Evolutionary conservation across 2,329 filamentous ascomycete species (phyloP), one percentile per base, ranked within the genome.

Genomic region (Tricladium varicosporioides): DNA sequence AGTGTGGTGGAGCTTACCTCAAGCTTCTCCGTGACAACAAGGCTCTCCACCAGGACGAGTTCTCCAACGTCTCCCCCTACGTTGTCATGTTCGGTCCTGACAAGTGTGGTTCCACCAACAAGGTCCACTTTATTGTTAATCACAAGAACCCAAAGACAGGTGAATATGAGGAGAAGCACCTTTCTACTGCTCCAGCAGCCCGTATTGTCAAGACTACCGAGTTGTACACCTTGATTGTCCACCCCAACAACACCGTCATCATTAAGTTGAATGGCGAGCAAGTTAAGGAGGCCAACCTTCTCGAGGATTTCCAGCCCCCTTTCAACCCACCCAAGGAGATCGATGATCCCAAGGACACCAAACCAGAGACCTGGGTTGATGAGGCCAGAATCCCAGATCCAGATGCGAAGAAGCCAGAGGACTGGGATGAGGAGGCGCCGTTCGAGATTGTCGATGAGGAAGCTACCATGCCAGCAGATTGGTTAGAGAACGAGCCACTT

Each of bases 101-200:
- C 82, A 97, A 97, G 88, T 99, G 94, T 75, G 94, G 94, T 76
- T 85, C 91, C 74, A 97, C 91, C 76, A 99, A 99, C 88, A 97
- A 97, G 88, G 90, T 95, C 53, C 83, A 86, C 77, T 96, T 99
- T 80, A 99, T 99, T 76, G 96, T 99, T 86, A 94, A 95, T 79
- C 94, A 99, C 89, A 99, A 97, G 90, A 99, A 97, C 86, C 94
- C 94, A 73, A 97, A 96, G 89, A 97, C 92, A 48, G 93, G 93
- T 80, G 91, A 97, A 78, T 99, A 99, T 72, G 93, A 99, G 84
- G 94, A 99, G 89, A 99, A 99, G 88, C 94, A 99, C 79, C 84
- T 99, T 63, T 86, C 84, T 73, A 83, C 83, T 69, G 88, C 93
- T 64, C 92, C 94, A 60, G 82, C 87, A 58, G 92, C 92, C 72